These are phyloP conservation scores for Rhodofomes roseus DNA, from an alignment of 1,284 basidiomycete species.

Conservation along the genomic window DNA sequence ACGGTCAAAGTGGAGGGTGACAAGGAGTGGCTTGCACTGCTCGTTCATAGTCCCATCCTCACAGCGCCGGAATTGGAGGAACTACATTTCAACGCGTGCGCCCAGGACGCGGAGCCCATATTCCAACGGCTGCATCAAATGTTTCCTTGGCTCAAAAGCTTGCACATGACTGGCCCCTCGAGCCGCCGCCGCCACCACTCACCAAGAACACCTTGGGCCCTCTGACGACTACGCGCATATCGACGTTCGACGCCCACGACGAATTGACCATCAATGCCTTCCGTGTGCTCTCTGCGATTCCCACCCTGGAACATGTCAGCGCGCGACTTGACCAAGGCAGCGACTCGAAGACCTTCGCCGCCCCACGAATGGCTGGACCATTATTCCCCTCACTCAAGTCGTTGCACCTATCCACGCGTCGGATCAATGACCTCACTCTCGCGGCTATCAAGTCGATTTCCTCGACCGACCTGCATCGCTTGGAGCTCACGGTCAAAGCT, in stretches of 20 bases:
- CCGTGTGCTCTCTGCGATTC: neutral
- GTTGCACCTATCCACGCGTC: neutral
- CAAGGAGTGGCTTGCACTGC: neutral
- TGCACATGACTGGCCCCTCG: neutral
- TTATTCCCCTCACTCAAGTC: neutral
- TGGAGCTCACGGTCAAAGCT: neutral
- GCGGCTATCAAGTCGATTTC: neutral
- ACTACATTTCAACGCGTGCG: neutral
- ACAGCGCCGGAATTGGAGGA: neutral
- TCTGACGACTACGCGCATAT: neutral
- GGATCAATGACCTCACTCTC: neutral
- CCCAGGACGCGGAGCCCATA: neutral
- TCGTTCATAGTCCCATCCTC: neutral
- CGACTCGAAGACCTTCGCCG: neutral
- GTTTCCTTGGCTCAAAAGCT: neutral
- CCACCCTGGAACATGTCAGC: neutral
- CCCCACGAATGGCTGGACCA: neutral
- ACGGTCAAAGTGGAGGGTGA: neutral
- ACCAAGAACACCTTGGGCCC: neutral
- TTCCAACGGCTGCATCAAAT: neutral
- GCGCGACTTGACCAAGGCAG: neutral
- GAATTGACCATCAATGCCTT: neutral
- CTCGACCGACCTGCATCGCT: neutral
- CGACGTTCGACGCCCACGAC: neutral
- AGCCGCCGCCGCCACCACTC: neutral